Evolutionary conservation across 257 asterid genomes (phyloP).

Genomic region (Nyctanthes arbortristis): DNA sequence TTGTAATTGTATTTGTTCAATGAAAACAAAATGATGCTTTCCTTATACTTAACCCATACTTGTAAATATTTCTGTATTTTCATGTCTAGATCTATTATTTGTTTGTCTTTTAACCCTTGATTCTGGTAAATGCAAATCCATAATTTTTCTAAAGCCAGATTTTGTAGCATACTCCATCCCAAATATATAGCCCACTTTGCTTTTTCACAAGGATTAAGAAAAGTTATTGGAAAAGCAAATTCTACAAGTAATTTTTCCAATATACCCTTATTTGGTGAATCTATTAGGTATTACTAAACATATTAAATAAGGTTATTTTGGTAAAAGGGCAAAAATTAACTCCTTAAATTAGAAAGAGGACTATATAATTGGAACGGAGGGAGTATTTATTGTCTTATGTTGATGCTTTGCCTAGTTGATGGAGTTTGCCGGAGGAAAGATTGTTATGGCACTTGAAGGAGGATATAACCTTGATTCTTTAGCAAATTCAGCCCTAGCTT

Average conservation of each 20-base stretch:
- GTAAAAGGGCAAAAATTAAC: no score
- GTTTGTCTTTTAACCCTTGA: no score
- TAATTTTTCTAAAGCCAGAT: not conserved
- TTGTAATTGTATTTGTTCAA: slow-evolving; percentile 16
- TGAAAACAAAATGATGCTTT: slow-evolving; percentile 4
- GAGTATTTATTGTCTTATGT: slow-evolving; percentile 14
- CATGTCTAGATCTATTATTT: not conserved
- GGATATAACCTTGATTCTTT: slow-evolving; percentile 83
- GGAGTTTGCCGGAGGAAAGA: slow-evolving; percentile 86
- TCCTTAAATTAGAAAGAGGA: no score
- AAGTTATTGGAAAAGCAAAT: no score
- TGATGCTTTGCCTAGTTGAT: slow-evolving; percentile 52
- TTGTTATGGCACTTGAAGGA: slow-evolving; percentile 98
- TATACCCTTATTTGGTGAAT: no score
- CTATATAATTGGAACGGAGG: no score
- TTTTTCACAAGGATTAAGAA: no score
- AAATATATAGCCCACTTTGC: no score
- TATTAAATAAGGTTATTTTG: no score
- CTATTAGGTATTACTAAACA: no score
- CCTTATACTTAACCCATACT: slow-evolving; percentile 2
- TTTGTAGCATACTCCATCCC: no score
- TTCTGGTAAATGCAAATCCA: not conserved
- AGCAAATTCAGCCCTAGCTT: slow-evolving; percentile 76
- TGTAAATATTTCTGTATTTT: not conserved
- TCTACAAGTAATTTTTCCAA: no score